These are phyloP conservation scores for Prunus salicina DNA, from an alignment of 306 rosid genomes.

Conservation along the genomic window DNA sequence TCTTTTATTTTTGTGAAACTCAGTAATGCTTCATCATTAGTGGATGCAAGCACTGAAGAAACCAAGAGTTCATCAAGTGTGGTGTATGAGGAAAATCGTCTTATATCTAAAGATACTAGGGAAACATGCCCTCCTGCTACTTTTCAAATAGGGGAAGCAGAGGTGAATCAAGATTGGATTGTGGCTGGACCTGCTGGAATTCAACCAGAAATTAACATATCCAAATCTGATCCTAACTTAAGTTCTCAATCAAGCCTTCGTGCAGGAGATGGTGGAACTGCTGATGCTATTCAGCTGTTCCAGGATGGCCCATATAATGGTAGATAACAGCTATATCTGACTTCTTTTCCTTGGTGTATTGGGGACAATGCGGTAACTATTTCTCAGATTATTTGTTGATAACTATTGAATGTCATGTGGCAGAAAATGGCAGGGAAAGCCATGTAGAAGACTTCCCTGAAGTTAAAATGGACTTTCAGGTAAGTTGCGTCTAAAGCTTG, in stretches of 20 bases:
- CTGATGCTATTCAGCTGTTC: constrained; percentile 43
- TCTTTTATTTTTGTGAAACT: neutral
- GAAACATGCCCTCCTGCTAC: constrained; percentile 35
- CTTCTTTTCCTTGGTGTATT: neutral
- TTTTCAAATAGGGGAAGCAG: constrained; percentile 35
- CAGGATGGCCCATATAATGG: constrained; percentile 38
- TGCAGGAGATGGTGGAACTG: constrained; percentile 35
- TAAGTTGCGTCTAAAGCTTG: constrained; percentile 23
- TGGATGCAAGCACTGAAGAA: constrained; percentile 51
- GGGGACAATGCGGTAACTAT: neutral
- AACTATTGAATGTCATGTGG: constrained; percentile 26
- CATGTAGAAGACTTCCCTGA: constrained; percentile 73
- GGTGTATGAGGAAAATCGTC: constrained; percentile 51
- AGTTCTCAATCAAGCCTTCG: constrained; percentile 31
- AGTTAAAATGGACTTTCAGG: constrained; percentile 89
- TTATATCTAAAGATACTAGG: constrained; percentile 33
- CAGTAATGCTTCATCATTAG: constrained; percentile 29
- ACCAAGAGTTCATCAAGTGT: constrained; percentile 43
- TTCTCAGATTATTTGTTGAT: neutral
- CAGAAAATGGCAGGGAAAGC: constrained; percentile 62
- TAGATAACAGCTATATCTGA: constrained; percentile 23
- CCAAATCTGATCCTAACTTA: constrained; percentile 37
- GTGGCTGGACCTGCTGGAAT: constrained; percentile 35
- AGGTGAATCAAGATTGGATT: constrained; percentile 38
- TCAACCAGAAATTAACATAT: constrained; percentile 34